Base-by-base conservation (phyloP, 306 rosid genomes). In the Quercus gilva region DNA sequence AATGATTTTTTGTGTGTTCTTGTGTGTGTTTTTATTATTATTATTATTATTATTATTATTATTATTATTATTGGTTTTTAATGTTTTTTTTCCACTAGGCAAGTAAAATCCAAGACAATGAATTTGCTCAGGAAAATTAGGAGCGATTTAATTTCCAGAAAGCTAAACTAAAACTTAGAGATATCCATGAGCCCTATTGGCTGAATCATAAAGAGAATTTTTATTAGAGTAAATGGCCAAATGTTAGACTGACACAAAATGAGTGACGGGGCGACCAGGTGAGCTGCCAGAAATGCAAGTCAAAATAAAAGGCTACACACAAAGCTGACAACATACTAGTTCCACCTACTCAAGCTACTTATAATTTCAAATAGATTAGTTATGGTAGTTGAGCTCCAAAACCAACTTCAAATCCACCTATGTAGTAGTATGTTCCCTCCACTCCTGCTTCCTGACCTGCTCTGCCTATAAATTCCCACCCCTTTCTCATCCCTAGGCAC, bases 351-450 rank as follows among this genome's bases (percentile, higher is more conserved):
- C 18, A 72, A 75, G 70, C 65, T 77, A 78, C 71, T 75, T 61
- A 55, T 61, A 41, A 8, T 82, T 79, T 79, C 35, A 70, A 77
- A 18, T 13, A 61, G 51, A 78, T 88, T 81, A 58, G 91, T 86
- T 86, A 80, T 17, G 82, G 94, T 92, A 79, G 97, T 85, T 95
- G 86, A 95, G 76, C 97, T 88, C 84, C 92, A 77, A 80, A 87
- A 92, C 91, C 96, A 81, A 91, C 87, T 81, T 56, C 80, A 74
- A 76, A 61, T 28, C 86, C 79, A 77, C 78, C 58, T 41, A 41
- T 8, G 45, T 41, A 41, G 45, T 8, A 55, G 20, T 70, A 41
- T 8, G 11, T 58, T 45, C 69, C 82, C 81, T 75, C 83, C 75
- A 18, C 33, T 52, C 75, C 59, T 31, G 52, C 80, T 37, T 56